Base-by-base conservation (phyloP, 257 asterid species). In the Petunia axillaris region DNA sequence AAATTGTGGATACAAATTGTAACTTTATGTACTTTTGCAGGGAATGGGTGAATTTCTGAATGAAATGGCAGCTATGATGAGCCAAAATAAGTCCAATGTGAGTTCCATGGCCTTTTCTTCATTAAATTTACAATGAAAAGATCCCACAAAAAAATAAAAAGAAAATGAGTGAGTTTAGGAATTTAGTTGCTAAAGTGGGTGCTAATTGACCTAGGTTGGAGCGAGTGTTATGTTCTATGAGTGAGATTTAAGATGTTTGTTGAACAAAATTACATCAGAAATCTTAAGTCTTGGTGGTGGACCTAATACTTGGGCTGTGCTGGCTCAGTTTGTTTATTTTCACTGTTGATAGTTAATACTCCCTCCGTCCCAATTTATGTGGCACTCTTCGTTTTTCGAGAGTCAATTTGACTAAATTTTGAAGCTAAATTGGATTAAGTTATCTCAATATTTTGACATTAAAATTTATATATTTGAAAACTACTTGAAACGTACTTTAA, bases 41-140 rank as follows among this genome's bases (percentile, higher is more conserved):
- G 98, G 98, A 16, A 93, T 94, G 98, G 98, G 96, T 6, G 97
- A 89, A 1, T 94, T 93, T 87, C 78, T 94, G 88, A 87, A 88
- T 76, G 98, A 94, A 85, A 94, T 94, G 98, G 91, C 87, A 40
- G 76, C 87, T 15, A 91, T 94, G 97, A 94, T 94, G 98, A 85
- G 74, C 85, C 92, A 93, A 84, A 83, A 85, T 64, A 85, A 88
- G 77, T 25, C 91, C 50, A 67, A 77, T 15, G 97, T 93, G 89
- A 90, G 97, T 85, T 59, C 55, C 52, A n/a, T 11, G 11, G 6
- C n/a, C 11, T 36, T 40, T 40, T 37, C 71, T 60, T 70, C 38
- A 7, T 66, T 63, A 8, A 7, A n/a, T 66, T 9, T 54, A 11
- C n/a, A 68, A 41, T 55, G 63, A 14, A 13, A 57, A 16, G 38